Evolutionary conservation across 2,329 filamentous ascomycete species (phyloP).

Genomic region (Ophiostoma ips): DNA sequence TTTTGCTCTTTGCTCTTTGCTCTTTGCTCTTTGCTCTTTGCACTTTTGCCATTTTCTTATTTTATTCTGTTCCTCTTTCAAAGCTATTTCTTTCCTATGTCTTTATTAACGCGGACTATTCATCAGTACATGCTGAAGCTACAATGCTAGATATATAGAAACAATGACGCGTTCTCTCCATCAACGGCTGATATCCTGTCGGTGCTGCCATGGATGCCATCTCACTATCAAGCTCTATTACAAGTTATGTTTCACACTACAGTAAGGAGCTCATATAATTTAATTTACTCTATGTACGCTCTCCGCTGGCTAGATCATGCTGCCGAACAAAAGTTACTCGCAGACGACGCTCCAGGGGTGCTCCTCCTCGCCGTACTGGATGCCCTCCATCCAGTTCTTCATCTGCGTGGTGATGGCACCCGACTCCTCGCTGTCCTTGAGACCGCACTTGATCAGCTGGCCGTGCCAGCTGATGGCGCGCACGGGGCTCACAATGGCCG

Average conservation of each 20-base stretch:
- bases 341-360: constrained; percentile 72
- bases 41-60: neutral
- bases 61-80: neutral
- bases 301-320: neutral
- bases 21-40: neutral
- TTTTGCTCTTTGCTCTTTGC: neutral
- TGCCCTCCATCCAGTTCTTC: constrained; percentile 93
- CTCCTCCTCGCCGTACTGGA: constrained; percentile 88
- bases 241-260: no score
- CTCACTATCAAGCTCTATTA: no score
- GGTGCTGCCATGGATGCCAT: no score
- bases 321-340: constrained; percentile 14
- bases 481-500: constrained; percentile 84
- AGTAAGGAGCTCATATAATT: no score
- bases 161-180: no score
- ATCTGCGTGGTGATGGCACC: constrained; percentile 74
- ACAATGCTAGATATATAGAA: no score
- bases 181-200: no score
- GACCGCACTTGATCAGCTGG: constrained; percentile 65
- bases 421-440: constrained; percentile 70
- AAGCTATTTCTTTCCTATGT: neutral
- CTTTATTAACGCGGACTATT: no score
- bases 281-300: no score
- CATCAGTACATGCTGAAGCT: no score
- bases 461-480: constrained; percentile 82